These are phyloP conservation scores for Lophium mytilinum DNA, from an alignment of 495 filamentous ascomycete genomes.

Conservation along the genomic window DNA sequence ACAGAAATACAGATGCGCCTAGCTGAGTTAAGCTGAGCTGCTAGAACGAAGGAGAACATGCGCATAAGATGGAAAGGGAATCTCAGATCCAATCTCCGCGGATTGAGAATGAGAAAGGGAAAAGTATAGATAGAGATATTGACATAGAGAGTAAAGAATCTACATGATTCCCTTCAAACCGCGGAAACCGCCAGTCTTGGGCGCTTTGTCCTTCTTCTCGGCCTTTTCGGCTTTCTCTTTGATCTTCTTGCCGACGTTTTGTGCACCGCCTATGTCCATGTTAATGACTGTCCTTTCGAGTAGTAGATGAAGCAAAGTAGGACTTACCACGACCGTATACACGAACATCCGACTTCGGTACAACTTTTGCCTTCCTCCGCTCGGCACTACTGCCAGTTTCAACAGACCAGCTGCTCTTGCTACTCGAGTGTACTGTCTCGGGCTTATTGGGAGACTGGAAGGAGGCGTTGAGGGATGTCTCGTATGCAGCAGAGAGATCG, in stretches of 20 bases:
- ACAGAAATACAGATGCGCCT: no score
- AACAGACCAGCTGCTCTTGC: conserved; percentile 26
- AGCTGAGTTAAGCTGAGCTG: no score
- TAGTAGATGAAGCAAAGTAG: not conserved
- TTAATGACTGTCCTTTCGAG: conserved; percentile 3
- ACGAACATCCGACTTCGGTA: conserved; percentile 28
- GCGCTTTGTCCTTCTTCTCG: conserved; percentile 17
- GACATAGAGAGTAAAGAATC: not conserved
- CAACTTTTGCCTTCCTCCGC: conserved; percentile 28
- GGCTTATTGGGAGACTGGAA: conserved; percentile 8
- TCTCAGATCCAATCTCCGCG: no score
- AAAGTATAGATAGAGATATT: no score
- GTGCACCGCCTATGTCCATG: conserved; percentile 30
- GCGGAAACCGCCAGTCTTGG: conserved; percentile 21
- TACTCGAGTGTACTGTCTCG: conserved; percentile 14
- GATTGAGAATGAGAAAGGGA: no score
- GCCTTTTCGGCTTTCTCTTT: conserved; percentile 21
- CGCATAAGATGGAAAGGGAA: no score
- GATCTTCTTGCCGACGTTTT: conserved; percentile 32
- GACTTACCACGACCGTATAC: conserved; percentile 35
- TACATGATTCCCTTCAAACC: conserved; percentile 25
- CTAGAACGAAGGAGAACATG: no score
- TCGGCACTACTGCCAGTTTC: conserved; percentile 19
- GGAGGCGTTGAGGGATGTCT: conserved; percentile 14
- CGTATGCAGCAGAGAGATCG: conserved; percentile 19